Evolutionary conservation across 345 rosid species (phyloP).

Genomic region (Xanthoceras sorbifolium): DNA sequence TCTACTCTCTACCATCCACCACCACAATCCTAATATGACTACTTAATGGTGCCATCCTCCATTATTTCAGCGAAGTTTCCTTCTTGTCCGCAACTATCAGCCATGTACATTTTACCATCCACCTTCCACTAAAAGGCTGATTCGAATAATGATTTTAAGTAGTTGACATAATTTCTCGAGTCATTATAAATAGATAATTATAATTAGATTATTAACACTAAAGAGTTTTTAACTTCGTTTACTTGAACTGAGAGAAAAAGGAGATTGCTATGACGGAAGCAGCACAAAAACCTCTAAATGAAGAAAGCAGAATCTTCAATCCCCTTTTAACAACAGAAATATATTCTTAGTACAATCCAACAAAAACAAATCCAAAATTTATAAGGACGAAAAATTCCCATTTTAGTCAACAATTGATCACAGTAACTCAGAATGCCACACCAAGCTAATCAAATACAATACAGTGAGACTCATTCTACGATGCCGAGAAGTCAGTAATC

Average conservation of each 20-base stretch:
- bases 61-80: too few relatives aligned
- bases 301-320: not conserved
- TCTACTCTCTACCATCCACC: not conserved
- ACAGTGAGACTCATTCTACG: conserved; percentile 6
- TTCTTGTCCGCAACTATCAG: too few relatives aligned
- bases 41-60: too few relatives aligned
- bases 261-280: too few relatives aligned
- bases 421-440: conserved; percentile 5
- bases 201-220: too few relatives aligned
- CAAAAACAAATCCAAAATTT: conserved; percentile 18
- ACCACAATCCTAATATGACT: not conserved
- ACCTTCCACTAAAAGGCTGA: too few relatives aligned
- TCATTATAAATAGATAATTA: too few relatives aligned
- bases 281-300: not conserved
- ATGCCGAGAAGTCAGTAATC: conserved; percentile 51
- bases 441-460: conserved; percentile 19
- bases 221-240: too few relatives aligned
- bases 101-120: too few relatives aligned
- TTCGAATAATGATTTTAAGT: too few relatives aligned
- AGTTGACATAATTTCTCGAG: too few relatives aligned
- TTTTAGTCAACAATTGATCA: not conserved
- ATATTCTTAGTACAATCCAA: not conserved
- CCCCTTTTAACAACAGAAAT: not conserved
- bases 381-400: conserved; percentile 20
- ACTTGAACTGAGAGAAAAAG: too few relatives aligned